Percentiles rank a stretch among this genome's conserved stretches.
These are phyloP conservation scores for Hypoxylon sp. DNA, from an alignment of 2,329 filamentous ascomycete genomes.

Conservation along the genomic window DNA sequence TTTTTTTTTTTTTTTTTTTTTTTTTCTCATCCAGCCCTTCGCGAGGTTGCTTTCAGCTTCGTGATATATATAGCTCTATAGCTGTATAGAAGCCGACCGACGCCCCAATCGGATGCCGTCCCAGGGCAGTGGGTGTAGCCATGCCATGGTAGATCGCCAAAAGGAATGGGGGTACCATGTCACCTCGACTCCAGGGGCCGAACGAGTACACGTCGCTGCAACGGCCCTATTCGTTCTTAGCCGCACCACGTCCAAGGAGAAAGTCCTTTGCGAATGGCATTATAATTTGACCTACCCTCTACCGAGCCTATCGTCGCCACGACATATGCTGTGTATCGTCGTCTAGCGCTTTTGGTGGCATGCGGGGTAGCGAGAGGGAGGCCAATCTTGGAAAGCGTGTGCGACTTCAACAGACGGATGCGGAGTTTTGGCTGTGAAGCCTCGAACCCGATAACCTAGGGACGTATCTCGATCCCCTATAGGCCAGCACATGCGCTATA, in stretches of 20 bases:
- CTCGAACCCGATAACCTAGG: not conserved
- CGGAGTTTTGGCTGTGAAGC: not conserved
- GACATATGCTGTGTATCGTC: not conserved
- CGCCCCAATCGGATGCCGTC: slow-evolving; percentile 7
- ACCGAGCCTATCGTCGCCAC: not conserved
- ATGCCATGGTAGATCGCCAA: not conserved
- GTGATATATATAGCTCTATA: slow-evolving; percentile 23
- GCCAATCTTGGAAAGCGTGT: not conserved
- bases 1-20: slow-evolving; percentile 17
- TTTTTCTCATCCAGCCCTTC: slow-evolving; percentile 9
- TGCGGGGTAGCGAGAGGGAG: not conserved
- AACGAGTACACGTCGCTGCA: not conserved
- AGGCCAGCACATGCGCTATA: not conserved
- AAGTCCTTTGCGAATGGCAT: not conserved
- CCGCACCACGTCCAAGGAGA: not conserved
- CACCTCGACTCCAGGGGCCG: not conserved
- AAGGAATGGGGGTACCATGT: not conserved
- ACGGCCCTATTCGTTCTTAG: not conserved
- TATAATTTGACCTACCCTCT: not conserved
- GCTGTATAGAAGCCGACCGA: slow-evolving; percentile 1
- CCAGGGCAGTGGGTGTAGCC: slow-evolving; percentile 8
- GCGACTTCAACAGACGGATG: not conserved
- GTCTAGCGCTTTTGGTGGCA: not conserved
- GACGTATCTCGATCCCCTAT: not conserved
- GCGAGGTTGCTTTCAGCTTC: slow-evolving; percentile 14